Conservation (phyloP, 345 rosid genomes). For the Camelina hispida region DNA sequence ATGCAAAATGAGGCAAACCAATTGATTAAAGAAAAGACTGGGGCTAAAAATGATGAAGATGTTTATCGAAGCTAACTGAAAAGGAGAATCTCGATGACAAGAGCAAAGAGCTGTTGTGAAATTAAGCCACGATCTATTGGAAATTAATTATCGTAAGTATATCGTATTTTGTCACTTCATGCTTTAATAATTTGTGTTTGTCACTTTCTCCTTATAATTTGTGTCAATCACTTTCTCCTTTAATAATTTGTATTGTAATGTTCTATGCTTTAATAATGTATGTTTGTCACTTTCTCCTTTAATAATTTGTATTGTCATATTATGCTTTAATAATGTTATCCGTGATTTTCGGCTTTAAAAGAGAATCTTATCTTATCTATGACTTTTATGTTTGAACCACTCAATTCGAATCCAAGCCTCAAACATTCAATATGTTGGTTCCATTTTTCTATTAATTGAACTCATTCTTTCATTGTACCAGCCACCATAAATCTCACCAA, state of each 20-base stretch:
- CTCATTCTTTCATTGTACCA: neutral
- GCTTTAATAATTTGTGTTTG: neutral
- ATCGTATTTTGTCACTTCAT: no score
- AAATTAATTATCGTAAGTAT: neutral
- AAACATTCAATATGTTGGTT: no score
- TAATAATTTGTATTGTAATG: neutral
- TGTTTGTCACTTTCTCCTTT: no score
- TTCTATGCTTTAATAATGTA: neutral
- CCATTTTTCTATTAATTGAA: neutral
- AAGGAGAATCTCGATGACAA: neutral
- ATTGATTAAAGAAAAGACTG: neutral
- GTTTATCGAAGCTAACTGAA: neutral
- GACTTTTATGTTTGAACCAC: no score
- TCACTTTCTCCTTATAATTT: neutral
- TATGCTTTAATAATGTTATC: neutral
- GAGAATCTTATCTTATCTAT: neutral
- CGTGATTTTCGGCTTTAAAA: no score
- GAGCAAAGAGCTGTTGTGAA: neutral
- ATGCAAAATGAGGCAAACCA: neutral
- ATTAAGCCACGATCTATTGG: neutral
- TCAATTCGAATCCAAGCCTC: no score
- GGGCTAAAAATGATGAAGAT: neutral
- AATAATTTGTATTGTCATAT: no score
- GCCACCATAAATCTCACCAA: neutral
- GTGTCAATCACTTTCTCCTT: neutral